Conservation (phyloP, 2,329 filamentous ascomycete species). For the Aspergillus sp. region DNA sequence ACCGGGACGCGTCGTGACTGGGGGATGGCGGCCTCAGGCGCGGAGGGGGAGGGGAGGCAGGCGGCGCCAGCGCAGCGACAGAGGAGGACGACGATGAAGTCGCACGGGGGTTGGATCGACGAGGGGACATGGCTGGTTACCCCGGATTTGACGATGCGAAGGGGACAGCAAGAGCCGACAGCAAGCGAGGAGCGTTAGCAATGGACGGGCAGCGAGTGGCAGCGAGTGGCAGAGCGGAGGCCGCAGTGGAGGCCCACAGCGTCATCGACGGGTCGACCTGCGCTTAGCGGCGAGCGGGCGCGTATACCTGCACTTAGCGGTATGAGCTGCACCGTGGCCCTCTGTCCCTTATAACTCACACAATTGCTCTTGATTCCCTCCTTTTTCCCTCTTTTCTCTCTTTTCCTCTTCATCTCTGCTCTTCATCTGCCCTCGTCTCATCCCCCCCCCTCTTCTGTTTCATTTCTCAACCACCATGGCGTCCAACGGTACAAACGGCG, state of each 20-base stretch:
- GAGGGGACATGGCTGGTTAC: constrained; percentile 6
- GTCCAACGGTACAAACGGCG: constrained; percentile 38
- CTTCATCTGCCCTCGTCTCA: constrained; percentile 20
- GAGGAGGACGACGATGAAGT: constrained; percentile 7
- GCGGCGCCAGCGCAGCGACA: neutral
- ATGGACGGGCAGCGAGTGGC: neutral
- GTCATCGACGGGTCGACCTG: constrained; percentile 26
- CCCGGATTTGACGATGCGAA: constrained; percentile 1
- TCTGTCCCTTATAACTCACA: neutral
- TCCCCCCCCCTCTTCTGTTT: neutral
- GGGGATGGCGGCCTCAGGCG: constrained; percentile 14
- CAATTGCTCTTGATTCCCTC: neutral
- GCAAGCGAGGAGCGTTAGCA: neutral
- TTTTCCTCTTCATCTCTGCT: neutral
- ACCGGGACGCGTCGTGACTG: constrained; percentile 6
- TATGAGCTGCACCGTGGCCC: constrained; percentile 3
- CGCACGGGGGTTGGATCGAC: neutral
- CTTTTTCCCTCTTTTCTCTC: constrained; percentile 2
- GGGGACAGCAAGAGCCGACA: neutral
- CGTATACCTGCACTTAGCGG: constrained; percentile 38
- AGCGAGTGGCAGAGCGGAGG: neutral
- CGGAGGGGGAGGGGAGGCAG: constrained; percentile 6
- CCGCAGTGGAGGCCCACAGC: neutral
- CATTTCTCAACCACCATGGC: constrained; percentile 25
- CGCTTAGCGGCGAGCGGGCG: constrained; percentile 31